Percentiles rank a stretch among this genome's conserved stretches.
phyloP scores from a whole-genome alignment of 345 rosid species.

The Raphanus raphanistrum region DNA sequence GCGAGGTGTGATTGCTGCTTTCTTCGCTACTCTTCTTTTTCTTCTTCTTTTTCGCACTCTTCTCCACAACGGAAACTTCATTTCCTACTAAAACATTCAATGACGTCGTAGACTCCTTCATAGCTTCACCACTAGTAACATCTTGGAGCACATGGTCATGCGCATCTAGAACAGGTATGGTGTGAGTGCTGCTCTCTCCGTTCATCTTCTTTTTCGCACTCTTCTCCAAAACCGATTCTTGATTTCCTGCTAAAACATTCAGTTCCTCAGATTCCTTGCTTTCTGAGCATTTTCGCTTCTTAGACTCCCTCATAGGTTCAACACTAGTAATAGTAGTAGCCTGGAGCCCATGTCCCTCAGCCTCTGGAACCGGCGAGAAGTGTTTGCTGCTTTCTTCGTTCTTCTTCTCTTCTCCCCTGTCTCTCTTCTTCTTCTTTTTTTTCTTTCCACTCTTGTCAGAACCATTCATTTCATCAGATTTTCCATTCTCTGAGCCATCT shows the following conservation, averaged over 20 bases:
- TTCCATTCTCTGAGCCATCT: not conserved
- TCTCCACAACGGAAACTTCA: not conserved
- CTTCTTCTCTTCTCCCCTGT: not conserved
- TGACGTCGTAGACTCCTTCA: not conserved
- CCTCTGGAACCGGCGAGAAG: not conserved
- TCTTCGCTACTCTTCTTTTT: not conserved
- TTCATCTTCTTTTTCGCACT: not conserved
- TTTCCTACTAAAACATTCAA: not conserved
- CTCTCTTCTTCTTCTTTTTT: not conserved
- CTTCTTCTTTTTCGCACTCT: not conserved
- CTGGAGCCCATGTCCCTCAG: not conserved
- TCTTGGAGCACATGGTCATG: not conserved
- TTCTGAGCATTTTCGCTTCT: not conserved
- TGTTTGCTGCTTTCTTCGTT: not conserved
- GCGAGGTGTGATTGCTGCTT: not conserved
- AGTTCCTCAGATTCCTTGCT: not conserved
- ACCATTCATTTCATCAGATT: not conserved
- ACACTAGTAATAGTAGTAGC: not conserved
- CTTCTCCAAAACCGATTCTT: not conserved
- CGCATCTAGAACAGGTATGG: not conserved
- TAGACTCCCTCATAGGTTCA: not conserved
- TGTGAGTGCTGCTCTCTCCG: not conserved
- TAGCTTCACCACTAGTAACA: not conserved
- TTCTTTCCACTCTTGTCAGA: conserved; percentile 3
- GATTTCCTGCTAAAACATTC: not conserved